Percentiles rank a stretch among this genome's conserved stretches.
phyloP scores from a whole-genome alignment of 75 land plant species.

The Isoetes taiwanensis region DNA sequence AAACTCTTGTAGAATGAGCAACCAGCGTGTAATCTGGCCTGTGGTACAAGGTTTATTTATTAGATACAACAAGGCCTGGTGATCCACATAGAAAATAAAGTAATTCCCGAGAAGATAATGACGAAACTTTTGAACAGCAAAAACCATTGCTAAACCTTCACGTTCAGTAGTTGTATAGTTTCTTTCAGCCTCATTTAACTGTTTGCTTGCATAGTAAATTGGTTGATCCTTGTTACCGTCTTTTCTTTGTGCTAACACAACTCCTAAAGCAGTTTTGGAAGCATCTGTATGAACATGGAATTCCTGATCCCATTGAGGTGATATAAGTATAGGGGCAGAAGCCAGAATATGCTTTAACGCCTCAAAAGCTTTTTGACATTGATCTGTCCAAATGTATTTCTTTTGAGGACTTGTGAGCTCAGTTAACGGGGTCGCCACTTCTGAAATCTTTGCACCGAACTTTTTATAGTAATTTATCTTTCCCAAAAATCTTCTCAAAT shows the following conservation, averaged over 20 bases:
- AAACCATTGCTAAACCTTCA: conserved; percentile 13
- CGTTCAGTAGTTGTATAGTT: conserved; percentile 7
- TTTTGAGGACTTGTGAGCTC: too few relatives aligned
- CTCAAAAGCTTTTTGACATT: too few relatives aligned
- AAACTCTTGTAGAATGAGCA: too few relatives aligned
- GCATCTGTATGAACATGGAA: conserved; percentile 16
- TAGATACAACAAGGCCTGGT: conserved; percentile 8
- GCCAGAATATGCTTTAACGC: too few relatives aligned
- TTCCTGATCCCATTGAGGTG: not conserved
- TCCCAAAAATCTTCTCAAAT: too few relatives aligned
- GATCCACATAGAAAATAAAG: conserved; percentile 13
- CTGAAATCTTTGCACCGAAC: too few relatives aligned
- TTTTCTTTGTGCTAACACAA: conserved; percentile 2
- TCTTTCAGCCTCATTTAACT: not conserved
- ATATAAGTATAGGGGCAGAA: conserved; percentile 7
- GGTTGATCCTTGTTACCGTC: not conserved
- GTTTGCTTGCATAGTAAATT: conserved; percentile 6
- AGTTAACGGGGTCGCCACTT: too few relatives aligned
- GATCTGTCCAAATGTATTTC: too few relatives aligned
- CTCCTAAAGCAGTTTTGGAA: not conserved
- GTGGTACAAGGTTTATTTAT: too few relatives aligned
- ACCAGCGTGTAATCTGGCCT: too few relatives aligned
- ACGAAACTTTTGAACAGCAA: conserved; percentile 8
- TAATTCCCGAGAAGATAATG: conserved; percentile 12
- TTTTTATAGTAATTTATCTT: too few relatives aligned